phyloP scores from a whole-genome alignment of 345 rosid species.

The Anastatica hierochuntica region DNA sequence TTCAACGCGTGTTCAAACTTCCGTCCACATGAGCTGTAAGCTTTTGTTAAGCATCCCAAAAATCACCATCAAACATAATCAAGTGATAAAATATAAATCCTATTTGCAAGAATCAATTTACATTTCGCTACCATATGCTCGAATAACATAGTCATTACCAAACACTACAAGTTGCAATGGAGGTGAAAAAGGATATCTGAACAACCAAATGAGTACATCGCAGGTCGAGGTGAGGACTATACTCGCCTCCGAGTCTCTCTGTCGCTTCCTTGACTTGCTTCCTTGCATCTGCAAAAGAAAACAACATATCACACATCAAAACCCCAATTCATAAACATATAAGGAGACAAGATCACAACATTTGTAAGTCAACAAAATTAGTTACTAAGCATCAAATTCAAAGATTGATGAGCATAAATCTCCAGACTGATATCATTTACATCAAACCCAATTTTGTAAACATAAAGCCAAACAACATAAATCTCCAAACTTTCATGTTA shows the following conservation, averaged over 20 bases:
- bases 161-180: neutral
- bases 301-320: neutral
- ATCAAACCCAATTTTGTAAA: neutral
- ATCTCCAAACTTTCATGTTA: neutral
- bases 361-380: too few relatives aligned
- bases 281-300: conserved; percentile 62
- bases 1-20: conserved; percentile 87
- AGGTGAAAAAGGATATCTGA: conserved; percentile 66
- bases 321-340: neutral
- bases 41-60: conserved; percentile 38
- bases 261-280: conserved; percentile 91
- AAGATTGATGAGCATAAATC: neutral
- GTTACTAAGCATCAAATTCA: too few relatives aligned
- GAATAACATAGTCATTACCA: neutral
- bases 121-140: too few relatives aligned
- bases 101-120: neutral
- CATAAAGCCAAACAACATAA: neutral
- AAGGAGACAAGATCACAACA: too few relatives aligned
- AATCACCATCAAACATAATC: neutral
- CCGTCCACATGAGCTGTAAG: conserved; percentile 74
- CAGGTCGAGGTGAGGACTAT: conserved; percentile 70
- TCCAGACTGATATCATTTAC: neutral
- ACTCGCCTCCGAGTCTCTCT: conserved; percentile 79
- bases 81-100: neutral
- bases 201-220: conserved; percentile 93